Percentiles rank a stretch among this genome's conserved stretches.
These are phyloP conservation scores for Penicillium desertorum DNA, from an alignment of 495 filamentous ascomycete genomes.

Conservation along the genomic window DNA sequence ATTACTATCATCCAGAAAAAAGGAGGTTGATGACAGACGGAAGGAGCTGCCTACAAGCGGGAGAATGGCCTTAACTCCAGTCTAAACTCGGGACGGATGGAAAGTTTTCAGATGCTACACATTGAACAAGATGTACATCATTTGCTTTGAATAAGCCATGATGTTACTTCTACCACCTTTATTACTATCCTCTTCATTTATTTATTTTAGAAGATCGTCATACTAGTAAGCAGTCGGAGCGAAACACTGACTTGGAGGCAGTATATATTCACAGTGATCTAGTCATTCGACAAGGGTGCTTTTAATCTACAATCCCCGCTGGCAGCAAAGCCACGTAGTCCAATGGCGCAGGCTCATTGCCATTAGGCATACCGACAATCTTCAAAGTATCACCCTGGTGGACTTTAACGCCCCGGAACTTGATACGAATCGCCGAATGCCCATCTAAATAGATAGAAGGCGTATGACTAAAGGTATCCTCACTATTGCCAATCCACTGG, in stretches of 20 bases:
- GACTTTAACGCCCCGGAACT: constrained; percentile 52
- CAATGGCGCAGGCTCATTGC: constrained; percentile 60
- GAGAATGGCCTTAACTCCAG: neutral
- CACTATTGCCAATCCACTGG: constrained; percentile 57
- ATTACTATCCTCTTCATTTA: neutral
- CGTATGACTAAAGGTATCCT: constrained; percentile 56
- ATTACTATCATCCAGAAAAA: constrained; percentile 7
- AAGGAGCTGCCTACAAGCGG: neutral
- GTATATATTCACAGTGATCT: neutral
- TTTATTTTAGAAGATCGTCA: neutral
- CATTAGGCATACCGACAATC: constrained; percentile 59
- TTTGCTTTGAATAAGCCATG: neutral
- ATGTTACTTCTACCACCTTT: neutral
- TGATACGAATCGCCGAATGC: constrained; percentile 62
- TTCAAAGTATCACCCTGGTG: constrained; percentile 56
- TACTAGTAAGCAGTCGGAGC: neutral
- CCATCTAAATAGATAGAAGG: constrained; percentile 59
- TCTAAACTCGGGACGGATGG: constrained; percentile 2
- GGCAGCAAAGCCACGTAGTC: constrained; percentile 68
- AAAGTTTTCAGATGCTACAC: neutral
- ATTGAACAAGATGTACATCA: neutral
- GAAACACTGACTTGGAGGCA: neutral
- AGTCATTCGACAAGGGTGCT: constrained; percentile 5
- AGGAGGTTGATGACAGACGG: neutral
- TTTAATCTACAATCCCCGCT: constrained; percentile 56